Evolutionary conservation across 169 alveolate genomes (phyloP).

Genomic region (Eimeria maxima): DNA sequence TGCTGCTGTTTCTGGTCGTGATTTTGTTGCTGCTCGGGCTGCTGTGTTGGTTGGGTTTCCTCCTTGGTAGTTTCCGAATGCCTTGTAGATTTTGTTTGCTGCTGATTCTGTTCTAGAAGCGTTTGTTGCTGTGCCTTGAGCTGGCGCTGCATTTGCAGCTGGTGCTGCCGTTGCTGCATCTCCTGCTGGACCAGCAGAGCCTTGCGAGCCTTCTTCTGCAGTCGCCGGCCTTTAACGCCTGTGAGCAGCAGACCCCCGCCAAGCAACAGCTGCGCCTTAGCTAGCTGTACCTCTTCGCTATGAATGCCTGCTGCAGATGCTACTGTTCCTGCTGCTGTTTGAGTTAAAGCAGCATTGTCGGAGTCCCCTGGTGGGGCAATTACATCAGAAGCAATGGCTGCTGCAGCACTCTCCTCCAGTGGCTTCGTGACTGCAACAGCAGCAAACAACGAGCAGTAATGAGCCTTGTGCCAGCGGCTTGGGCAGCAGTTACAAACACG

Average conservation of each 20-base stretch:
- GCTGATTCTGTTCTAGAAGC: constrained; percentile 11
- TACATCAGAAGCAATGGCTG: neutral
- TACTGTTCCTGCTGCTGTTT: constrained; percentile 7
- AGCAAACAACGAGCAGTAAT: neutral
- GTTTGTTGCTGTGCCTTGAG: constrained; percentile 24
- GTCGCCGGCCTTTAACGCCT: constrained; percentile 64
- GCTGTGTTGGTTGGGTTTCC: neutral
- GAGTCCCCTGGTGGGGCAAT: neutral
- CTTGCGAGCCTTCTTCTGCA: constrained; percentile 61
- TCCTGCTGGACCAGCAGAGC: constrained; percentile 43
- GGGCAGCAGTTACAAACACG: neutral
- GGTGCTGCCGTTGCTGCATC: constrained; percentile 62
- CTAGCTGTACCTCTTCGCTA: constrained; percentile 46
- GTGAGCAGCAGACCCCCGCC: constrained; percentile 32
- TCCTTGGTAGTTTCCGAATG: too few species aligned
- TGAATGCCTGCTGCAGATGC: constrained; percentile 38
- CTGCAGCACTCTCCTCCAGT: constrained; percentile 8
- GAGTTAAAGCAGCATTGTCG: neutral
- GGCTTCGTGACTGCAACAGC: constrained; percentile 42
- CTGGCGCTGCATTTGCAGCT: constrained; percentile 55
- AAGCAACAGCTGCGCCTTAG: constrained; percentile 12
- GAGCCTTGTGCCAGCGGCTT: neutral
- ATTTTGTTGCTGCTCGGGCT: neutral
- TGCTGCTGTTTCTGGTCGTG: neutral
- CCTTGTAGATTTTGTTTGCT: neutral